Conservation (phyloP, 495 filamentous ascomycete genomes). For the Lophiostoma macrostomum region DNA sequence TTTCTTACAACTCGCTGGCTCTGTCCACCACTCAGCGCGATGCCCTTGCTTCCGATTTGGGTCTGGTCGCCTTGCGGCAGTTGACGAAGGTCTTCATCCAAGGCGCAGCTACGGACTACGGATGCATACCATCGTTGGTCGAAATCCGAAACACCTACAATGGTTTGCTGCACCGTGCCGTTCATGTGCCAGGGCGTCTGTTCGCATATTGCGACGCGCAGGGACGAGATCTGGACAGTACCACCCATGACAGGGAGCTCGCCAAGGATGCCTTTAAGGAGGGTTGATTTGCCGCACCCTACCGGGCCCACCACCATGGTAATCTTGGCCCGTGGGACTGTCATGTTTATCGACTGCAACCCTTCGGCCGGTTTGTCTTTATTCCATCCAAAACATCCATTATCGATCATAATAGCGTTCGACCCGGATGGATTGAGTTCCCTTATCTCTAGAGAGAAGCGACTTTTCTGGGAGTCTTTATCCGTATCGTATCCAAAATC, state of each 20-base stretch:
- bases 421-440: slow-evolving; percentile 8
- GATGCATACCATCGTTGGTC: slow-evolving; percentile 59
- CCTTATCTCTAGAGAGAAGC: slow-evolving; percentile 8
- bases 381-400: slow-evolving; percentile 54
- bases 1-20: slow-evolving; percentile 57
- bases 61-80: slow-evolving; percentile 54
- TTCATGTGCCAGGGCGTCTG: slow-evolving; percentile 56
- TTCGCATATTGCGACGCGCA: slow-evolving; percentile 52
- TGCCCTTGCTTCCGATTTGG: slow-evolving; percentile 61
- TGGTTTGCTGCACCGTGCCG: slow-evolving; percentile 56
- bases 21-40: slow-evolving; percentile 64
- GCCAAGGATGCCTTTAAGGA: slow-evolving; percentile 51
- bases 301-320: slow-evolving; percentile 49
- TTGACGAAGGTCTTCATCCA: slow-evolving; percentile 49
- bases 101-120: slow-evolving; percentile 62
- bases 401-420: slow-evolving; percentile 40
- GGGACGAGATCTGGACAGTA: slow-evolving; percentile 38
- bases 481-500: slow-evolving; percentile 13
- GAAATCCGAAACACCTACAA: slow-evolving; percentile 53
- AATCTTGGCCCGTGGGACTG: slow-evolving; percentile 42
- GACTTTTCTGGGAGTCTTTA: slow-evolving; percentile 24
- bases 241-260: slow-evolving; percentile 48
- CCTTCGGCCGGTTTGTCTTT: slow-evolving; percentile 34
- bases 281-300: slow-evolving; percentile 51
- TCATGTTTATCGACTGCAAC: slow-evolving; percentile 42